Conservation (phyloP, 345 rosid genomes). For the Microcos paniculata region DNA sequence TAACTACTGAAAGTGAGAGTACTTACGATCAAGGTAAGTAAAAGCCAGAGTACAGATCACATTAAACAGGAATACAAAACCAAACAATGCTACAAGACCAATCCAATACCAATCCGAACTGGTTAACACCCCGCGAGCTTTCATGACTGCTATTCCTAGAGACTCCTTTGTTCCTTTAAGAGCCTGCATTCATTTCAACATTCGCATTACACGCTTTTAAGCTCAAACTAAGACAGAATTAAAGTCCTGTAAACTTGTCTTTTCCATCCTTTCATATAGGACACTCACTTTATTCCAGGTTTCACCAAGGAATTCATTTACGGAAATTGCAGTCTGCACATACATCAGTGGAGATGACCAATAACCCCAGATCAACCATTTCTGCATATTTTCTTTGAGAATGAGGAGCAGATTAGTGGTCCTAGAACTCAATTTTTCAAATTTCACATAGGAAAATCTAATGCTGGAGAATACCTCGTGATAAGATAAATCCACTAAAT, state of each 20-base stretch:
- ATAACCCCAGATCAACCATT: conserved; percentile 90
- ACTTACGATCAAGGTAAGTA: conserved; percentile 46
- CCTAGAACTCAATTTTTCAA: neutral
- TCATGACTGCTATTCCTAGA: conserved; percentile 49
- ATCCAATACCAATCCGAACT: conserved; percentile 65
- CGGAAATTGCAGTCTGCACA: conserved; percentile 61
- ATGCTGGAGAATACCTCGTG: conserved; percentile 25
- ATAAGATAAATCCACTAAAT: conserved; percentile 48
- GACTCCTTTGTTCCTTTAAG: conserved; percentile 21
- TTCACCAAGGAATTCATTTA: conserved; percentile 66
- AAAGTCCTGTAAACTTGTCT: neutral
- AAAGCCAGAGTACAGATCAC: conserved; percentile 42
- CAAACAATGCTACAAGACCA: conserved; percentile 51
- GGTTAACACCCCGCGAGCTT: conserved; percentile 41
- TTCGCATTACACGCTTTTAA: neutral
- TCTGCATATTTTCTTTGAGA: conserved; percentile 57
- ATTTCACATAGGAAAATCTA: neutral
- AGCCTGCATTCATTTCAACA: conserved; percentile 4
- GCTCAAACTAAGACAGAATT: neutral
- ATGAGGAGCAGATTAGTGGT: neutral
- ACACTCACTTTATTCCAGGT: conserved; percentile 56
- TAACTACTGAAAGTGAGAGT: conserved; percentile 7
- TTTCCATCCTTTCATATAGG: neutral
- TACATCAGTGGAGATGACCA: conserved; percentile 91
- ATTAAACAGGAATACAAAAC: conserved; percentile 56